Percentiles rank a stretch among this genome's conserved stretches.
phyloP scores from a whole-genome alignment of 331 rosid genomes.

The Acacia concinna region DNA sequence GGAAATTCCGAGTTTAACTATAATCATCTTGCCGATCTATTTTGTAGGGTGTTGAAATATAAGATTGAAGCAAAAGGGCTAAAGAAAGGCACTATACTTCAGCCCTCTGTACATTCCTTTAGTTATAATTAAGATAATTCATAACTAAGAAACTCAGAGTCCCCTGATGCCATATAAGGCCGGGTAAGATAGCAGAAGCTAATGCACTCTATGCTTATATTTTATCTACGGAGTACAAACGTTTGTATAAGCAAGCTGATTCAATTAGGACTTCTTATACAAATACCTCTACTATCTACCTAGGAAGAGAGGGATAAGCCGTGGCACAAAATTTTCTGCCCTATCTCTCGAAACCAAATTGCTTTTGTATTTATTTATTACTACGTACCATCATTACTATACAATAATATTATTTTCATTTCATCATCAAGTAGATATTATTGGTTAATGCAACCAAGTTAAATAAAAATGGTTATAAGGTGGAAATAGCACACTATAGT shows the following conservation, averaged over 20 bases:
- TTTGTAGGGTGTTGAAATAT: background rate
- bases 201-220: no score
- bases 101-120: background rate
- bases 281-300: background rate
- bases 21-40: background rate
- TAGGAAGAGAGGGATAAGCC: no score
- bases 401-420: no score
- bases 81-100: background rate
- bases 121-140: background rate
- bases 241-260: no score
- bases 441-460: background rate
- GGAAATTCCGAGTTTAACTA: background rate
- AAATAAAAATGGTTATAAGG: background rate
- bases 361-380: no score
- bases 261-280: no score
- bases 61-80: background rate
- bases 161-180: background rate
- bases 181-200: no score
- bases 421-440: background rate
- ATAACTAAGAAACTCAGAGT: background rate
- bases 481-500: no score
- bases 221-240: no score
- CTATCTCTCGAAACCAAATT: no score
- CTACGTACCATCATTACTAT: no score
- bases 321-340: no score